Evolutionary conservation across 495 filamentous ascomycete species (phyloP).

Genomic region (Corynascus novoguineensis): DNA sequence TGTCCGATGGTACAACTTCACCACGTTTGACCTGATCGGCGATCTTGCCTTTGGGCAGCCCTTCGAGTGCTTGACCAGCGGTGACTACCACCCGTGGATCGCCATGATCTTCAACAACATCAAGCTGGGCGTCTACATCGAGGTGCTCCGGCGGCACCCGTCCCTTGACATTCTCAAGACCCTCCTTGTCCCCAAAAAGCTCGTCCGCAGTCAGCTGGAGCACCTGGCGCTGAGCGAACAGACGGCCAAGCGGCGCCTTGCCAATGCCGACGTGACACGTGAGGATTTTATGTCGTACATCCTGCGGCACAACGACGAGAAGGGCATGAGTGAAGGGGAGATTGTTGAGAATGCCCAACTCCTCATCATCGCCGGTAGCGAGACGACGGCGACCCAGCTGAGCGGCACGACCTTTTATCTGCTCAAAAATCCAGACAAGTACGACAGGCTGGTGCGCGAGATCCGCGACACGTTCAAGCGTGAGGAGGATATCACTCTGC

Average conservation of each 20-base stretch:
- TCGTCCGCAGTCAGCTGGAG: background rate
- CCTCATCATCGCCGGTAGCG: constrained; percentile 45
- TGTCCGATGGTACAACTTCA: constrained; percentile 48
- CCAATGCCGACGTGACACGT: too few species aligned
- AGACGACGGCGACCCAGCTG: constrained; percentile 45
- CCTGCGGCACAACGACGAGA: background rate
- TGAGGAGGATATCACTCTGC: constrained; percentile 8
- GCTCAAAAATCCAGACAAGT: constrained; percentile 21
- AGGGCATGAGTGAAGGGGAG: constrained; percentile 7
- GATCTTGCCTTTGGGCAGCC: constrained; percentile 51
- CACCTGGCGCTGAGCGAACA: too few species aligned
- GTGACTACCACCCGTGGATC: constrained; percentile 34
- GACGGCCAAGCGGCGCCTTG: background rate
- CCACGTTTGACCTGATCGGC: constrained; percentile 55
- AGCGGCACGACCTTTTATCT: constrained; percentile 37
- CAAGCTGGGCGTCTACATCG: background rate
- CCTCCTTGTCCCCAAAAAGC: background rate
- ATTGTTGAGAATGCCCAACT: constrained; percentile 17
- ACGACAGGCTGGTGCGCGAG: background rate
- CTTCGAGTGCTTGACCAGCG: constrained; percentile 43
- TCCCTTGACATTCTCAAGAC: background rate
- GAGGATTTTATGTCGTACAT: too few species aligned
- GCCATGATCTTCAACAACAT: constrained; percentile 21
- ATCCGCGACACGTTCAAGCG: background rate
- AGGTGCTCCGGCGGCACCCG: background rate